Percentiles rank a stretch among this genome's conserved stretches.
Conservation (phyloP, 805 yeast genomes). For the Candida xiaguanensis region DNA sequence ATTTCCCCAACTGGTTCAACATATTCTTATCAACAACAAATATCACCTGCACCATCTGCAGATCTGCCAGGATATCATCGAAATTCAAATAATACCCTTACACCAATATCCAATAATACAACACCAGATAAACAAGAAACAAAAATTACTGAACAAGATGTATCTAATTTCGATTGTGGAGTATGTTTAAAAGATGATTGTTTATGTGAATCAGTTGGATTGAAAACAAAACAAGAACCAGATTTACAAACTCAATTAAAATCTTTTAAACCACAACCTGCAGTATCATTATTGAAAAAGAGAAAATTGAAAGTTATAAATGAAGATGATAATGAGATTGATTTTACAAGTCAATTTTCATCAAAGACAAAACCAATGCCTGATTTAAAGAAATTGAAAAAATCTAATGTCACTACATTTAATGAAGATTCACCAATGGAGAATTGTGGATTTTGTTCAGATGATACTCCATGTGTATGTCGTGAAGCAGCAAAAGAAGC, state of each 20-base stretch:
- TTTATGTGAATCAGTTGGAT: slow-evolving; percentile 54
- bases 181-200: slow-evolving; percentile 69
- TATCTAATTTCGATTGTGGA: slow-evolving; percentile 48
- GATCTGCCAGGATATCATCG: slow-evolving; percentile 30
- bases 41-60: slow-evolving; percentile 53
- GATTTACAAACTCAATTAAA: slow-evolving; percentile 32
- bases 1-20: slow-evolving; percentile 27
- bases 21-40: slow-evolving; percentile 44
- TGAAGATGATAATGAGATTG: slow-evolving; percentile 37
- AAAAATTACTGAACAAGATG: slow-evolving; percentile 7
- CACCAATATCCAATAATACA: slow-evolving; percentile 13
- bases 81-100: slow-evolving; percentile 8
- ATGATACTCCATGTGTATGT: slow-evolving; percentile 89
- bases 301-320: slow-evolving; percentile 8
- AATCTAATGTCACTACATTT: slow-evolving; percentile 17
- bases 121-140: slow-evolving; percentile 12
- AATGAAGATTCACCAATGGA: slow-evolving; percentile 54
- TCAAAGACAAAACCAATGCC: slow-evolving; percentile 33
- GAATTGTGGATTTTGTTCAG: slow-evolving; percentile 92
- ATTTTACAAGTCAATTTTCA: slow-evolving; percentile 49
- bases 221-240: slow-evolving; percentile 21
- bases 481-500: slow-evolving; percentile 67
- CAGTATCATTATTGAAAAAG: slow-evolving; percentile 54
- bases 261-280: slow-evolving; percentile 56
- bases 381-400: slow-evolving; percentile 30